phyloP scores from a whole-genome alignment of 495 filamentous ascomycete genomes.

The Neurospora discreta region DNA sequence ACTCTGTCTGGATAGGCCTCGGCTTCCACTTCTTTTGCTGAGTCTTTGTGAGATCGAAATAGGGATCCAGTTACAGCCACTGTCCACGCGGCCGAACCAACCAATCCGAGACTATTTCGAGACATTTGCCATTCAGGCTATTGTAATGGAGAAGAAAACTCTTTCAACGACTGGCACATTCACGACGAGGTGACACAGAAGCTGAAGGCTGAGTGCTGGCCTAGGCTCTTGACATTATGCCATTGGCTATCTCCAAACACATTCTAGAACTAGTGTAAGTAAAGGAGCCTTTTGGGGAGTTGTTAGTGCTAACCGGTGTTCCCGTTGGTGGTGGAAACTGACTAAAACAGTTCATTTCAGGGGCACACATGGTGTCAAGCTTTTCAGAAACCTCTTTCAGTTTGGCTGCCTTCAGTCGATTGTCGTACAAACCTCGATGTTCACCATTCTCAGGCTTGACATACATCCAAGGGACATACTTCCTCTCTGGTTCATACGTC shows the following conservation, averaged over 20 bases:
- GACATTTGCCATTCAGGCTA: background rate
- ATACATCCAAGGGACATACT: background rate
- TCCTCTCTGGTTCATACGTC: background rate
- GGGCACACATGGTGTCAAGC: background rate
- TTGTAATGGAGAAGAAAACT: background rate
- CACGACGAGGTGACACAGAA: background rate
- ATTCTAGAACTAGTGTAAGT: too few species aligned
- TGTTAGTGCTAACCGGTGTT: background rate
- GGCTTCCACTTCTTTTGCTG: background rate
- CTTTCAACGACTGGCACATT: background rate
- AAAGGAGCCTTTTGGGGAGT: background rate
- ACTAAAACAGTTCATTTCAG: background rate
- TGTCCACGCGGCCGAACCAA: background rate
- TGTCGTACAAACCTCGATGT: background rate
- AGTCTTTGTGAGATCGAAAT: background rate
- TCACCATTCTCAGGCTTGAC: background rate
- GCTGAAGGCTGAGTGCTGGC: background rate
- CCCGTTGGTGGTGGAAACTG: too few species aligned
- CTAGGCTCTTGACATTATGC: background rate
- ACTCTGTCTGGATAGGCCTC: background rate
- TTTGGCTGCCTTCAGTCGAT: background rate
- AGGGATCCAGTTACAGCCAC: background rate
- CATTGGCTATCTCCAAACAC: background rate
- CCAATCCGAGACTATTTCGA: background rate
- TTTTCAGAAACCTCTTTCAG: background rate